These are phyloP conservation scores for Fomitopsis pulvina DNA, from an alignment of 768 basidiomycete species.

Conservation along the genomic window DNA sequence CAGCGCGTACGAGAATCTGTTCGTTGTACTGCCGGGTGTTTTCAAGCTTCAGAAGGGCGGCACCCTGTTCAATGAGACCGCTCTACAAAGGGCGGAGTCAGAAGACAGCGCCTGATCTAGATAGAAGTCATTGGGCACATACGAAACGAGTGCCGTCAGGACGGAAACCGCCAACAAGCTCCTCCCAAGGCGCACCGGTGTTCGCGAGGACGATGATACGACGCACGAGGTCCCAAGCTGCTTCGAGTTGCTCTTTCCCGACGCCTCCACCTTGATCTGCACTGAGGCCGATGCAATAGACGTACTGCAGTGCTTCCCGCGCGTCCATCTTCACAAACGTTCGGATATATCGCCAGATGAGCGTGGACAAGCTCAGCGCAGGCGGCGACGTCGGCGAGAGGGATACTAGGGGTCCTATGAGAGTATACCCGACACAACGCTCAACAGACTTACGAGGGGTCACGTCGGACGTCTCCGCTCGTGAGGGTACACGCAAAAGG, in stretches of 20 bases:
- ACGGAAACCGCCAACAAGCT: constrained; percentile 89
- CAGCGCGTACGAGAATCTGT: constrained; percentile 78
- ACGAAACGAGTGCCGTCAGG: constrained; percentile 88
- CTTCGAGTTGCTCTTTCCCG: constrained; percentile 82
- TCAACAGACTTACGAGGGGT: constrained; percentile 56
- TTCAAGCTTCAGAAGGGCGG: constrained; percentile 66
- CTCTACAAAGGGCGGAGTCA: constrained; percentile 37
- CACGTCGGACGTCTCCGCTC: constrained; percentile 79
- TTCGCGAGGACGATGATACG: constrained; percentile 76
- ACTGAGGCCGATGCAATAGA: constrained; percentile 77
- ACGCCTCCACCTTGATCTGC: constrained; percentile 63
- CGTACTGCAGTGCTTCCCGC: constrained; percentile 90
- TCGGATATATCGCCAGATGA: constrained; percentile 90
- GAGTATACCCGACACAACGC: too few relatives aligned
- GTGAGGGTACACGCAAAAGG: constrained; percentile 74
- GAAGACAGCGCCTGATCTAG: background rate
- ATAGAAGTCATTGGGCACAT: constrained; percentile 26
- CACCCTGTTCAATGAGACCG: constrained; percentile 82
- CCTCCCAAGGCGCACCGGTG: constrained; percentile 80
- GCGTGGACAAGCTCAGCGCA: constrained; percentile 71
- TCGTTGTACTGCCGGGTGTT: constrained; percentile 67
- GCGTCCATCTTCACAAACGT: constrained; percentile 92
- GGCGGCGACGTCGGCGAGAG: constrained; percentile 63
- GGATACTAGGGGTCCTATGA: too few relatives aligned
- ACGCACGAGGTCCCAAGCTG: constrained; percentile 72